Evolutionary conservation across 179 eudicot genomes (phyloP).

Genomic region (Amaranthus tricolor): DNA sequence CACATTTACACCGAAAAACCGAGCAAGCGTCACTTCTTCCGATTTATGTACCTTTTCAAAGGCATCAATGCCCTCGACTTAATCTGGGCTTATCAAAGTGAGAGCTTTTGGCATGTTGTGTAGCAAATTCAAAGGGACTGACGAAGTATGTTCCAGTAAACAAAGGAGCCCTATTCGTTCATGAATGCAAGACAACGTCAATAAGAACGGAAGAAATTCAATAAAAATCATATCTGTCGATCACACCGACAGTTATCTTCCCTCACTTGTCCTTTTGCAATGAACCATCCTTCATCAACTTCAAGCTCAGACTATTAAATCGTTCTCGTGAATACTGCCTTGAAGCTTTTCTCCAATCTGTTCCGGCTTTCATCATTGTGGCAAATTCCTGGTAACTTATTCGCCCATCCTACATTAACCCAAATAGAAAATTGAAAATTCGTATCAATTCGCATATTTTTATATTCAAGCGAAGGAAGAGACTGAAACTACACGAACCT

Average conservation of each 20-base stretch:
- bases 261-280: constrained; percentile 31
- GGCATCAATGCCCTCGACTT: too few relatives aligned
- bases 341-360: constrained; percentile 90
- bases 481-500: constrained; percentile 40
- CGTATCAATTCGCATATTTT: not conserved
- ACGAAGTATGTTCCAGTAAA: not conserved
- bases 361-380: constrained; percentile 88
- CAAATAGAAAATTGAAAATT: not conserved
- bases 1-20: constrained; percentile 14
- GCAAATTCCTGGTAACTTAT: constrained; percentile 77
- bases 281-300: constrained; percentile 59
- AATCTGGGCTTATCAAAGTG: not conserved
- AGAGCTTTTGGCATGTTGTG: not conserved
- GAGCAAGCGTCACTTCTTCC: not conserved
- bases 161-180: not conserved
- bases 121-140: not conserved
- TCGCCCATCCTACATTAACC: constrained; percentile 55
- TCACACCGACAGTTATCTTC: constrained; percentile 17
- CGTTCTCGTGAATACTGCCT: constrained; percentile 69
- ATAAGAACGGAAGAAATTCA: not conserved
- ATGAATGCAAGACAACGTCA: constrained; percentile 16
- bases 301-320: constrained; percentile 53
- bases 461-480: not conserved
- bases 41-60: too few relatives aligned
- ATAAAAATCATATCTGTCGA: not conserved